Percentiles rank a stretch among this genome's conserved stretches.
phyloP scores from a whole-genome alignment of 2,329 filamentous ascomycete species.

The Laburnicola sp. region DNA sequence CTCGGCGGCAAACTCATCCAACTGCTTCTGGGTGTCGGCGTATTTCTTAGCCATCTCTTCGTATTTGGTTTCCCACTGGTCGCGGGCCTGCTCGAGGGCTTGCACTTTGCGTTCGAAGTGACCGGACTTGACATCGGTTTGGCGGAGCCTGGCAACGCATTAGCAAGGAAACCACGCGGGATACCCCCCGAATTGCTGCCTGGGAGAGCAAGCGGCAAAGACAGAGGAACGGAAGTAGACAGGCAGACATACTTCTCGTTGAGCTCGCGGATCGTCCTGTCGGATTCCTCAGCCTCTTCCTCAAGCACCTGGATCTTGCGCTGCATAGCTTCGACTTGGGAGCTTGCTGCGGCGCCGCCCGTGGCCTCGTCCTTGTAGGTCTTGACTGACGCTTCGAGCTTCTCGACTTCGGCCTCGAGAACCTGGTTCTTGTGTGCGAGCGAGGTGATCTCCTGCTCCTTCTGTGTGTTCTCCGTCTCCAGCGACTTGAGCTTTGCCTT shows the following conservation, averaged over 20 bases:
- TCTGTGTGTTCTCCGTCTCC: conserved; percentile 92
- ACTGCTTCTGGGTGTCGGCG: conserved; percentile 78
- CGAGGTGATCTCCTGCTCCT: conserved; percentile 98
- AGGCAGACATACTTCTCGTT: conserved; percentile 83
- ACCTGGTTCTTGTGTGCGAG: conserved; percentile 93
- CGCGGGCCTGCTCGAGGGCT: conserved; percentile 86
- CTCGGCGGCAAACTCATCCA: conserved; percentile 86
- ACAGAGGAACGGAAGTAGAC: neutral
- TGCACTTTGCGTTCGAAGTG: conserved; percentile 99
- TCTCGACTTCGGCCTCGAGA: conserved; percentile 88
- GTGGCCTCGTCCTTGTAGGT: conserved; percentile 85
- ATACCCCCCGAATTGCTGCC: neutral
- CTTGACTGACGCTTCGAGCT: conserved; percentile 81
- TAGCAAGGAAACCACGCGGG: conserved; percentile 18
- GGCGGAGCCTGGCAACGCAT: conserved; percentile 72
- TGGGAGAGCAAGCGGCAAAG: neutral
- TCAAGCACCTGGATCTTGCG: conserved; percentile 93
- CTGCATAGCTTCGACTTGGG: conserved; percentile 88
- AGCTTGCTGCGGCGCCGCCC: conserved; percentile 78
- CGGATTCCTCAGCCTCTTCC: conserved; percentile 95
- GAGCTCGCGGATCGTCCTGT: conserved; percentile 93
- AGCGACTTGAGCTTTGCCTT: conserved; percentile 83
- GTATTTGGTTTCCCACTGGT: conserved; percentile 97
- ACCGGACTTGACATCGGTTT: conserved; percentile 98
- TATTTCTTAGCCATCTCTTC: conserved; percentile 97